Percentiles rank a stretch among this genome's conserved stretches.
phyloP scores from a whole-genome alignment of 2,329 filamentous ascomycete species.

The Sporothrix dimorphospora region DNA sequence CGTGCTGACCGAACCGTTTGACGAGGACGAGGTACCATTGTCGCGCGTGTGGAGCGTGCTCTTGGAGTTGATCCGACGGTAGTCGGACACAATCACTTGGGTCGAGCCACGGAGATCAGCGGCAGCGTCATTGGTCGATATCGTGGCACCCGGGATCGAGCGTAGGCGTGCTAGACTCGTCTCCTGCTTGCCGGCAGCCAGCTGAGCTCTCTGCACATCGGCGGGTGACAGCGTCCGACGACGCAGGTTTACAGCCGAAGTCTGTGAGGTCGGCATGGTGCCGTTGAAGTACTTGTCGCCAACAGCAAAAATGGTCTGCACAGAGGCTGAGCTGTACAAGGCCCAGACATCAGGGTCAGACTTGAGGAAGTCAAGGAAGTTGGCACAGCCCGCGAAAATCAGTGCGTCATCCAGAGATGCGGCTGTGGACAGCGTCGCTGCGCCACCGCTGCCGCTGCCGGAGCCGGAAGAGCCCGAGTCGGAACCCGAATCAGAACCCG shows the following conservation, averaged over 20 bases:
- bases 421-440: conserved; percentile 19
- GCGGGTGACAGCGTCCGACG: conserved; percentile 25
- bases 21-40: too few species aligned
- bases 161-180: conserved; percentile 28
- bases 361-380: conserved; percentile 30
- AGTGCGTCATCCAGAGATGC: conserved; percentile 30
- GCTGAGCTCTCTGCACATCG: conserved; percentile 31
- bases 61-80: conserved; percentile 20
- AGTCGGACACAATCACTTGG: conserved; percentile 31
- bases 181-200: conserved; percentile 28
- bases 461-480: not conserved
- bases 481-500: not conserved
- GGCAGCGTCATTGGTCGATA: conserved; percentile 28
- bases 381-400: conserved; percentile 28
- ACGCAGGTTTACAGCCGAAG: conserved; percentile 6
- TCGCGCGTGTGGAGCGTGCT: not conserved
- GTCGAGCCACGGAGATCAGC: conserved; percentile 27
- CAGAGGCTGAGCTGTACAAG: conserved; percentile 28
- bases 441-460: conserved; percentile 1
- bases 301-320: conserved; percentile 30
- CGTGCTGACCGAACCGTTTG: conserved; percentile 23
- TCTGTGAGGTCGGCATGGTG: conserved; percentile 12
- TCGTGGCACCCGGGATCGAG: conserved; percentile 27
- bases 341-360: conserved; percentile 28
- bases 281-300: conserved; percentile 30